Base-by-base conservation (phyloP, 192 early-diverging fungal species). In the Rhizophagus clarus region DNA sequence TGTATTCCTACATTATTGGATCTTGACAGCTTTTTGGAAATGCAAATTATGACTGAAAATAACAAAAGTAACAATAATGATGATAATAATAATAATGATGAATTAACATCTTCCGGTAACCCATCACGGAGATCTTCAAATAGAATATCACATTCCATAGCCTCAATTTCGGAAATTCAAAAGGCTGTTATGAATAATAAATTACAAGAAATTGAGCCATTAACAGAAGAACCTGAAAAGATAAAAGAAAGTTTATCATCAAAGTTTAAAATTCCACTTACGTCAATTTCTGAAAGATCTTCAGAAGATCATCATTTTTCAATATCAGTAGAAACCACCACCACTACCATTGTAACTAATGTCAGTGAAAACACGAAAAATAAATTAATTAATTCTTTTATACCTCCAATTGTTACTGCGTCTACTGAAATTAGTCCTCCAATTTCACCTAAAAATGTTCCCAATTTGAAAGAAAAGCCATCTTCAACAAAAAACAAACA, bases 1-100 rank as follows among this genome's bases (percentile, higher is more conserved):
- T 40, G 5, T 40, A 40, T 83, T 75, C 79, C 81, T n/a, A 60
- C 82, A 17, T 76, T 81, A 1, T 32, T 61, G 10, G 32, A 75
- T 34, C 24, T 60, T 40, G 22, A 61, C n/a, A 28, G 17, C 17
- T 49, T 61, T n/a, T 37, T 61, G 4, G 74, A 76, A 66, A 28
- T 24, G 29, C 29, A 66, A 66, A 31, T 9, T 6, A 66, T 66
- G 24, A 66, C 26, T 70, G 31, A 70, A 11, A 34, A 22, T 22
- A 10, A 28, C 4, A 22, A 29, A 11, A 34, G 32, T 22, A 10
- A 28, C 4, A 22, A 29, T 29, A 63, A 63, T 28, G 26, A 64
- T 26, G 3, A 26, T 24, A 67, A 29, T 37, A 37, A 40, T 67
- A 29, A 7, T 42, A 22, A 47, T 10, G 37, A 45, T 28, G 45